phyloP scores from a whole-genome alignment of 2,329 filamentous ascomycete genomes.

The Helotiales sp. region DNA sequence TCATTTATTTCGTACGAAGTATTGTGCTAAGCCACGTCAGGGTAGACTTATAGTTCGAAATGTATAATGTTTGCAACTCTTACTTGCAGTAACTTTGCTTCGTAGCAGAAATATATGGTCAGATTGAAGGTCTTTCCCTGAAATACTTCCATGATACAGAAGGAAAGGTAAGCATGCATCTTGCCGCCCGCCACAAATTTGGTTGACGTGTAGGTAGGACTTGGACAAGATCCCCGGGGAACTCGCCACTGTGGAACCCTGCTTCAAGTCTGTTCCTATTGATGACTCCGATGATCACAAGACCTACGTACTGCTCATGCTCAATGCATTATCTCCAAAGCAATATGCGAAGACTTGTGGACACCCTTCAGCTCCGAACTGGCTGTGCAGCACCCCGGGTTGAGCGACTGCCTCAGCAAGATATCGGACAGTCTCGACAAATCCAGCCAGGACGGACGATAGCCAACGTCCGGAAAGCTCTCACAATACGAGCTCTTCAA shows the following conservation, averaged over 20 bases:
- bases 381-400: constrained; percentile 11
- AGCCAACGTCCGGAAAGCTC: constrained; percentile 28
- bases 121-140: constrained; percentile 15
- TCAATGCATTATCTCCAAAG: constrained; percentile 27
- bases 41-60: too few species aligned
- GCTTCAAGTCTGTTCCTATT: constrained; percentile 25
- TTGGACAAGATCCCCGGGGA: constrained; percentile 14
- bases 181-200: background rate
- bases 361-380: constrained; percentile 23
- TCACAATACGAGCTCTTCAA: constrained; percentile 28
- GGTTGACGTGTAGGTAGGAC: constrained; percentile 22
- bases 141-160: constrained; percentile 23
- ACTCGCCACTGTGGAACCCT: constrained; percentile 14
- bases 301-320: constrained; percentile 25
- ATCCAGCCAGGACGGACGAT: constrained; percentile 15
- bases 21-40: too few species aligned
- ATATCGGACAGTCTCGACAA: constrained; percentile 18
- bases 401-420: constrained; percentile 16
- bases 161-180: constrained; percentile 9
- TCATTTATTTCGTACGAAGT: too few species aligned
- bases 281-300: constrained; percentile 24
- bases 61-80: too few species aligned
- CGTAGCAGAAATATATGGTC: constrained; percentile 12
- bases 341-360: constrained; percentile 27
- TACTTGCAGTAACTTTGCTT: too few species aligned